Evolutionary conservation across 495 filamentous ascomycete species (phyloP).

Genomic region (Bombardia bombarda): DNA sequence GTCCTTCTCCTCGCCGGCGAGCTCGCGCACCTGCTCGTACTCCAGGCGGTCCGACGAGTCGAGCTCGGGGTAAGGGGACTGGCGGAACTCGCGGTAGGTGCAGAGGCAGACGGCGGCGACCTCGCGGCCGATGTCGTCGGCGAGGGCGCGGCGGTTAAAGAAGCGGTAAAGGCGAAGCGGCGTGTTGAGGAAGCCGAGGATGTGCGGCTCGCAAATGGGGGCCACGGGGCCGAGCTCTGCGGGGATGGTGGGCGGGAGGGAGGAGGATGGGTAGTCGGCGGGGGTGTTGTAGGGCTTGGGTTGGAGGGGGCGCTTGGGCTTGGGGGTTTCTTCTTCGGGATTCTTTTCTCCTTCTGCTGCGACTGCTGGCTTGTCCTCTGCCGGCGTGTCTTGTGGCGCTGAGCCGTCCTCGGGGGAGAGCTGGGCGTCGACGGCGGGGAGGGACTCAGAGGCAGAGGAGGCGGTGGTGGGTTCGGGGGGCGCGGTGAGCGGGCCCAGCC

Average conservation of each 20-base stretch:
- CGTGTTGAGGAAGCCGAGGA: constrained; percentile 90
- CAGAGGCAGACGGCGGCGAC: constrained; percentile 78
- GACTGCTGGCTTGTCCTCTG: constrained; percentile 13
- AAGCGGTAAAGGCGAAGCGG: constrained; percentile 81
- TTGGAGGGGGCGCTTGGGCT: constrained; percentile 41
- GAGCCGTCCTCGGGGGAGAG: constrained; percentile 18
- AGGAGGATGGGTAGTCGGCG: constrained; percentile 55
- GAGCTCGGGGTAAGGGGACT: constrained; percentile 13
- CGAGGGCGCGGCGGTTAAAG: constrained; percentile 75
- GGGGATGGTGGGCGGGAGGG: constrained; percentile 54
- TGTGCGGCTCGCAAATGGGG: constrained; percentile 75
- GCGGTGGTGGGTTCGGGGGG: constrained; percentile 25
- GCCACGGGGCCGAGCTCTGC: constrained; percentile 52
- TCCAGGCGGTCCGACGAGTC: constrained; percentile 3
- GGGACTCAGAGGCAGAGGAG: no score
- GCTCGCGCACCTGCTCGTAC: constrained; percentile 63
- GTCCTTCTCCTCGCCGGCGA: constrained; percentile 70
- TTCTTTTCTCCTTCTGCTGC: constrained; percentile 23
- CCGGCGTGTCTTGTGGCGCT: constrained; percentile 15
- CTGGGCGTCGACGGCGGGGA: constrained; percentile 12
- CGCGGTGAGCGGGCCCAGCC: constrained; percentile 70
- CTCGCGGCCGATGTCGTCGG: constrained; percentile 82
- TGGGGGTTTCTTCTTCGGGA: constrained; percentile 34
- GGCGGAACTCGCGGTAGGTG: constrained; percentile 41
- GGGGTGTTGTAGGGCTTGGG: constrained; percentile 59